phyloP scores from a whole-genome alignment of 2,329 filamentous ascomycete species.

The Curvularia sp. region DNA sequence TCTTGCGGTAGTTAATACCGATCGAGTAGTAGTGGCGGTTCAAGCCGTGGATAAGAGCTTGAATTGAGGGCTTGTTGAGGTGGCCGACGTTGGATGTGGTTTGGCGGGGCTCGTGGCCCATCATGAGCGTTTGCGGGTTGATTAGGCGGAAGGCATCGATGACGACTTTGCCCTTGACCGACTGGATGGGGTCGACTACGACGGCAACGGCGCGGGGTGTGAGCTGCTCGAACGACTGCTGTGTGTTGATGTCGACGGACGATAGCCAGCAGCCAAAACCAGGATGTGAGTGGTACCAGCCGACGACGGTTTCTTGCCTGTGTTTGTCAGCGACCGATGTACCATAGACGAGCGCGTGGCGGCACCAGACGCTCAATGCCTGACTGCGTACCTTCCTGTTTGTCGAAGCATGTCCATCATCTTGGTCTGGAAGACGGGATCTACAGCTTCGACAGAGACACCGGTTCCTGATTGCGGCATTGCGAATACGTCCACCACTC shows the following conservation, averaged over 20 bases:
- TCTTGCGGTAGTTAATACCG: constrained; percentile 97
- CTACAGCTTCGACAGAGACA: constrained; percentile 96
- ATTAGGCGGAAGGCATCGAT: constrained; percentile 99
- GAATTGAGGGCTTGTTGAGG: constrained; percentile 99
- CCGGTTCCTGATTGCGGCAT: constrained; percentile 99
- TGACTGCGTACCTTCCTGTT: constrained; percentile 76
- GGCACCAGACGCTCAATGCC: background rate
- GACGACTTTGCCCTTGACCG: constrained; percentile 98
- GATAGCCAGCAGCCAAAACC: constrained; percentile 99
- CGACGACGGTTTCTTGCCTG: constrained; percentile 94
- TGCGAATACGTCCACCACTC: constrained; percentile 97
- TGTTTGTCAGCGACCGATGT: constrained; percentile 26
- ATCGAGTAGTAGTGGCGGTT: constrained; percentile 99
- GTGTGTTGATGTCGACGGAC: constrained; percentile 98
- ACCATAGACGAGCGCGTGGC: constrained; percentile 1
- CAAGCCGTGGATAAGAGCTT: constrained; percentile 95
- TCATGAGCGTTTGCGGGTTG: constrained; percentile 96
- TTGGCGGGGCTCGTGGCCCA: constrained; percentile 96
- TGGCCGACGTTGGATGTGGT: constrained; percentile 98
- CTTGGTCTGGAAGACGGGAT: constrained; percentile 98
- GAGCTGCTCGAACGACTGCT: constrained; percentile 99
- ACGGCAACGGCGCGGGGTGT: constrained; percentile 96
- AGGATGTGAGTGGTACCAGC: constrained; percentile 99
- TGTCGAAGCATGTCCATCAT: constrained; percentile 99
- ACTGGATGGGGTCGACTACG: constrained; percentile 98